A percentile compares a stretch with the other conserved stretches of the same genome.
These are phyloP conservation scores for Rhizophora apiculata DNA, from an alignment of 345 rosid genomes.

Conservation along the genomic window DNA sequence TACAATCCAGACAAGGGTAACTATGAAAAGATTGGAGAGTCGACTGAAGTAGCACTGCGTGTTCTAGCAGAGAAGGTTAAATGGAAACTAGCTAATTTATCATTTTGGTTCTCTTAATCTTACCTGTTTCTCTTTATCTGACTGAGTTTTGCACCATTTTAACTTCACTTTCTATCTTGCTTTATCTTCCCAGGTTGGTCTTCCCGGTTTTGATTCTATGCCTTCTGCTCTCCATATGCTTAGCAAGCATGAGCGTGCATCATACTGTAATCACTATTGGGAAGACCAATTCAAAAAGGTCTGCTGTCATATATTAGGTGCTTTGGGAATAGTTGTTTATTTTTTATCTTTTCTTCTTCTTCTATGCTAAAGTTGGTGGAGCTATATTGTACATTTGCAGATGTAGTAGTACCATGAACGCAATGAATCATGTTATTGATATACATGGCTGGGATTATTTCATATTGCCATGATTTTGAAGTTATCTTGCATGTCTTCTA, in stretches of 20 bases:
- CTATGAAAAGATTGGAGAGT: slow-evolving; percentile 96
- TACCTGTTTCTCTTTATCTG: neutral
- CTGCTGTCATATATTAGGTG: slow-evolving; percentile 23
- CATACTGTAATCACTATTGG: slow-evolving; percentile 98
- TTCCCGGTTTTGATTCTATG: slow-evolving; percentile 99
- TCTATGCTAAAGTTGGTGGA: neutral
- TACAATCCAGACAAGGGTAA: slow-evolving; percentile 89
- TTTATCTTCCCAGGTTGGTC: slow-evolving; percentile 75
- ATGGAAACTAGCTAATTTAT: neutral
- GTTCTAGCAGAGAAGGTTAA: slow-evolving; percentile 91
- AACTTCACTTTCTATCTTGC: slow-evolving; percentile 10
- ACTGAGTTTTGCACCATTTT: neutral
- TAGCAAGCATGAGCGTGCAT: slow-evolving; percentile 97
- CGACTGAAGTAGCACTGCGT: slow-evolving; percentile 98
- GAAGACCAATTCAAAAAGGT: slow-evolving; percentile 93
- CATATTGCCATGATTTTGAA: neutral
- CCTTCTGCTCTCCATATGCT: slow-evolving; percentile 84
- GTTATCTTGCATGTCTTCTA: slow-evolving; percentile 4
- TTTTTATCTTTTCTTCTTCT: neutral
- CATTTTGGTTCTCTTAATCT: neutral
- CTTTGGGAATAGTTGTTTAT: neutral
- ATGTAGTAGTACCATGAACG: no score
- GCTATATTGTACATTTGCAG: no score
- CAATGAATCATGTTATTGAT: no score
- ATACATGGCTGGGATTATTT: no score